These are phyloP conservation scores for Ophiosphaerella narmari DNA, from an alignment of 2,329 filamentous ascomycete species.

Conservation along the genomic window DNA sequence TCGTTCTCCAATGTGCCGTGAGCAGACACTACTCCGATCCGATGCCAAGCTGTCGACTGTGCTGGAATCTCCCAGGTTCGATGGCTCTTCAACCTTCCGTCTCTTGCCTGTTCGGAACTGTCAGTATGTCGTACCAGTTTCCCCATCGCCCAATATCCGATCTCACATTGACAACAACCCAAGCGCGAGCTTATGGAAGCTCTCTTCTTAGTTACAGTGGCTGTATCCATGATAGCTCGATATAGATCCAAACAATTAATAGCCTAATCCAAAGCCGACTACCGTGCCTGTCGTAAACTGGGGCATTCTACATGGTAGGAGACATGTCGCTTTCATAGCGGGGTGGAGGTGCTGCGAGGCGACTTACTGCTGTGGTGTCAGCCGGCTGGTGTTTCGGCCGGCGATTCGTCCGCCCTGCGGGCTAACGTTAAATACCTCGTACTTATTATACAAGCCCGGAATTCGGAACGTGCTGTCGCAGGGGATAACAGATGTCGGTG, in stretches of 20 bases:
- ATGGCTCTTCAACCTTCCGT: constrained; percentile 25
- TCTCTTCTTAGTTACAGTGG: constrained; percentile 29
- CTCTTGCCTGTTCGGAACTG: constrained; percentile 35
- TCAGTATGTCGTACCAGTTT: constrained; percentile 13
- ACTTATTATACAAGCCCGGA: constrained; percentile 1
- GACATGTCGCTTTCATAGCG: constrained; percentile 40
- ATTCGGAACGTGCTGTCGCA: not conserved
- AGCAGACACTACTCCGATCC: constrained; percentile 28
- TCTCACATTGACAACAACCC: constrained; percentile 45
- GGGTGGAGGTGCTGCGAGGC: constrained; percentile 31
- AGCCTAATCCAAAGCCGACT: not conserved
- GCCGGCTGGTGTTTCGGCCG: constrained; percentile 28
- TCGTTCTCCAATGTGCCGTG: constrained; percentile 38
- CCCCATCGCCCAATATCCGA: not conserved
- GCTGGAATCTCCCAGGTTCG: constrained; percentile 17
- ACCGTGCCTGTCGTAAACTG: constrained; percentile 10
- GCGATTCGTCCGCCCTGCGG: constrained; percentile 31
- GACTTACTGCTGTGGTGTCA: constrained; percentile 29
- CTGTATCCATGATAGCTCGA: constrained; percentile 26
- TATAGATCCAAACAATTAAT: constrained; percentile 1
- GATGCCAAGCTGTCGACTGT: constrained; percentile 18
- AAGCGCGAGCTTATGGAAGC: constrained; percentile 32
- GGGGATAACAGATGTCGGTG: too few relatives aligned
- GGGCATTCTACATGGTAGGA: constrained; percentile 23
- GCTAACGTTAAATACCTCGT: constrained; percentile 9